A percentile compares a stretch with the other conserved stretches of the same genome.
Conservation (phyloP, 805 yeast species). For the Candida andamanensis region DNA sequence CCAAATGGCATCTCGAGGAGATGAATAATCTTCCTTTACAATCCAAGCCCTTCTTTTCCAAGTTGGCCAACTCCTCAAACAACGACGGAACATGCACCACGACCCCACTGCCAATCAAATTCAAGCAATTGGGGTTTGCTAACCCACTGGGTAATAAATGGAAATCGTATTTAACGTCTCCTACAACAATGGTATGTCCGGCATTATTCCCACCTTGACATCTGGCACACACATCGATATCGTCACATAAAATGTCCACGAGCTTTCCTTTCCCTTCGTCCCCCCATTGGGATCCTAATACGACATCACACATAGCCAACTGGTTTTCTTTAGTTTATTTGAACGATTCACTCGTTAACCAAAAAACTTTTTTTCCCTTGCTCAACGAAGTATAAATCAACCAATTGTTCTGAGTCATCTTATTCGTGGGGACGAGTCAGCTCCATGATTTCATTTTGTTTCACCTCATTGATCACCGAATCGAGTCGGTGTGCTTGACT, state of each 20-base stretch:
- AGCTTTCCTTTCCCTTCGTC: slow-evolving; percentile 99
- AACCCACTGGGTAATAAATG: slow-evolving; percentile 99
- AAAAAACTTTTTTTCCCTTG: too few species aligned
- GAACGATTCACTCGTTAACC: neutral
- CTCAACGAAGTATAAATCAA: too few species aligned
- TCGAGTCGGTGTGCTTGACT: too few species aligned
- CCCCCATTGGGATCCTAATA: slow-evolving; percentile 99
- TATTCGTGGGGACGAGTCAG: too few species aligned
- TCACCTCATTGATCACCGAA: too few species aligned
- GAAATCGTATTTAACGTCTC: slow-evolving; percentile 86
- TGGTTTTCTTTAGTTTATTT: too few species aligned
- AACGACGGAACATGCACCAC: slow-evolving; percentile 93
- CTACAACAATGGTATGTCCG: slow-evolving; percentile 96
- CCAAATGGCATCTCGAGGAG: slow-evolving; percentile 92
- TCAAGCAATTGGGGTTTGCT: slow-evolving; percentile 85
- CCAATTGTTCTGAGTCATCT: too few species aligned
- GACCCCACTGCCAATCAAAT: slow-evolving; percentile 93
- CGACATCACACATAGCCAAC: slow-evolving; percentile 94
- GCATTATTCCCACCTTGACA: slow-evolving; percentile 99
- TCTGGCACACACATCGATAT: slow-evolving; percentile 94
- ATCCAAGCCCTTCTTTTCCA: slow-evolving; percentile 77
- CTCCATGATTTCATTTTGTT: too few species aligned
- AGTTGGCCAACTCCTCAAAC: slow-evolving; percentile 75
- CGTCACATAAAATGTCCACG: slow-evolving; percentile 91
- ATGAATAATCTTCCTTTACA: slow-evolving; percentile 75